Evolutionary conservation across 805 yeast genomes (phyloP).

Genomic region (Zygoascus flipseniorum): DNA sequence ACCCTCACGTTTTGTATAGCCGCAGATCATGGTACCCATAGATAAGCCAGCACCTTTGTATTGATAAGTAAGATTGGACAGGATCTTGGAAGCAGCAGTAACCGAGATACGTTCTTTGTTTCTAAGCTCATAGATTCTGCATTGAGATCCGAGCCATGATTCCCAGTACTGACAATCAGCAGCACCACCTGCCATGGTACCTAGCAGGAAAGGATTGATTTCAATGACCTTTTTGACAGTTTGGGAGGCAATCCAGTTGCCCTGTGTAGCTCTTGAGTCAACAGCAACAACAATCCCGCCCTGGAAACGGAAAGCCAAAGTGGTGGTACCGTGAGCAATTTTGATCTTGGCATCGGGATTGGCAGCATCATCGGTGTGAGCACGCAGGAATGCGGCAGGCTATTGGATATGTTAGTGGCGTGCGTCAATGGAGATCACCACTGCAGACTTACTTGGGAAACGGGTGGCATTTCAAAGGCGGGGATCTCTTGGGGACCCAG

Average conservation of each 20-base stretch:
- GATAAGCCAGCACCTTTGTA: constrained; percentile 98
- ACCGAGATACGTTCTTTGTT: constrained; percentile 93
- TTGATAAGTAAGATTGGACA: constrained; percentile 80
- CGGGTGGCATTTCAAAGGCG: constrained; percentile 22
- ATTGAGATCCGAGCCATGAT: constrained; percentile 96
- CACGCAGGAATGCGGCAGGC: constrained; percentile 88
- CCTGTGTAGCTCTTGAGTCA: constrained; percentile 96
- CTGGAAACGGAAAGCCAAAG: constrained; percentile 90
- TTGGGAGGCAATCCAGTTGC: constrained; percentile 96
- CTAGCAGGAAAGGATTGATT: constrained; percentile 88
- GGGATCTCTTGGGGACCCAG: constrained; percentile 16
- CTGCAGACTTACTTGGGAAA: constrained; percentile 20
- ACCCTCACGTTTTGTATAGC: constrained; percentile 89
- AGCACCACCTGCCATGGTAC: constrained; percentile 99
- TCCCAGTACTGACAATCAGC: constrained; percentile 99
- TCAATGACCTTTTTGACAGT: constrained; percentile 96
- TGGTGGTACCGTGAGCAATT: constrained; percentile 98
- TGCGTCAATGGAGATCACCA: background rate
- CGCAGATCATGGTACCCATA: constrained; percentile 99
- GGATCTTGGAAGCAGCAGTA: constrained; percentile 92
- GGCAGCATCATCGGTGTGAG: constrained; percentile 92
- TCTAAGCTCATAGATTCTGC: constrained; percentile 88
- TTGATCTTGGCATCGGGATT: constrained; percentile 94
- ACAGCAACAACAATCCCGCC: constrained; percentile 95
- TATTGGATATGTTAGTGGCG: constrained; percentile 25